Evolutionary conservation across 306 rosid species (phyloP).

Genomic region (Cyclanthera cordifolia): DNA sequence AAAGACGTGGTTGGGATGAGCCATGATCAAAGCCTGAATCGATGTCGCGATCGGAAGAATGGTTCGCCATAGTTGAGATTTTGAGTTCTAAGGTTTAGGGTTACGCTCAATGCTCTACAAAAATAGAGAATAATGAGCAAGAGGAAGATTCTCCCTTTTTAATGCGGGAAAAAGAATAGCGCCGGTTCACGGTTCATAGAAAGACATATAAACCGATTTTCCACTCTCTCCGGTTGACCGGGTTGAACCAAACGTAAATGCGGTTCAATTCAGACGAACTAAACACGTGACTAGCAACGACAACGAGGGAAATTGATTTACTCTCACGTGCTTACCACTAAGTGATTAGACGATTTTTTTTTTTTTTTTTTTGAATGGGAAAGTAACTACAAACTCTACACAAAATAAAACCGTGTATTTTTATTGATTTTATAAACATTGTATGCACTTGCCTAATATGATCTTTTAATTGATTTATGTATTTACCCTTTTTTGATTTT

Average conservation of each 20-base stretch:
- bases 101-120: conserved; percentile 19
- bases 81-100: conserved; percentile 27
- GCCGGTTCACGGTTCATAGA: not conserved
- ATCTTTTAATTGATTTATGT: too few relatives aligned
- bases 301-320: not conserved
- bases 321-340: not conserved
- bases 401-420: too few relatives aligned
- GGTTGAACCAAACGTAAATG: not conserved
- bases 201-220: not conserved
- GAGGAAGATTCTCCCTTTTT: not conserved
- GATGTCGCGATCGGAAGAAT: conserved; percentile 39
- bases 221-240: not conserved
- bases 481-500: too few relatives aligned
- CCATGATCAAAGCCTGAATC: conserved; percentile 21
- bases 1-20: conserved; percentile 38
- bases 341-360: too few relatives aligned
- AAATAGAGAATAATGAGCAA: too few relatives aligned
- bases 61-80: conserved; percentile 39
- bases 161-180: not conserved
- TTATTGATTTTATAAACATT: too few relatives aligned
- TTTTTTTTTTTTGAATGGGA: too few relatives aligned
- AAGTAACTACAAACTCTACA: too few relatives aligned
- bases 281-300: not conserved
- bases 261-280: not conserved
- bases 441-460: too few relatives aligned